A percentile compares a stretch with the other conserved stretches of the same genome.
Conservation (phyloP, 108 stramenopile genomes). For the Craspedostauros australis region DNA sequence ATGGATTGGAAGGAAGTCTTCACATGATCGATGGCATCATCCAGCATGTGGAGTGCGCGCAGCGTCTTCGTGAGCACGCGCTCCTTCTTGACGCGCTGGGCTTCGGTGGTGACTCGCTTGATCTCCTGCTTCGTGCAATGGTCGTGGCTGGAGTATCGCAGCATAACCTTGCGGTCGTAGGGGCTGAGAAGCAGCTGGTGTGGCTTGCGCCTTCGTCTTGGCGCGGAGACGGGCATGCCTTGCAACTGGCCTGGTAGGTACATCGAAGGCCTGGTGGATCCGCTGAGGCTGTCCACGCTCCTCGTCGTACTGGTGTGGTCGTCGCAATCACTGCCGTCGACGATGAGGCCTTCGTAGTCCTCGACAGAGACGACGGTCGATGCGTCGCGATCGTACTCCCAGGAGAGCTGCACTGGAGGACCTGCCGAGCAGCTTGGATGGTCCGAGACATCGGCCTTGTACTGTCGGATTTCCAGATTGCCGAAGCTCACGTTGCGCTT, state of each 20-base stretch:
- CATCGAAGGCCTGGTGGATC: too few relatives aligned
- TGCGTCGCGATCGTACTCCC: slow-evolving; percentile 45
- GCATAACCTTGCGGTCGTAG: slow-evolving; percentile 29
- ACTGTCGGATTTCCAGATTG: slow-evolving; percentile 43
- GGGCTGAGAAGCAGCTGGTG: slow-evolving; percentile 36
- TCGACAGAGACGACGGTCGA: slow-evolving; percentile 22
- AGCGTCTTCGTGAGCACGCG: slow-evolving; percentile 35
- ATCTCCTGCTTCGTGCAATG: slow-evolving; percentile 37
- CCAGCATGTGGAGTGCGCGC: slow-evolving; percentile 14
- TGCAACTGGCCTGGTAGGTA: too few relatives aligned
- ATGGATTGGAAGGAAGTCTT: slow-evolving; percentile 7
- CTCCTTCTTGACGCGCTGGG: slow-evolving; percentile 32
- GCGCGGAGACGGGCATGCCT: too few relatives aligned
- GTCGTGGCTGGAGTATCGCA: slow-evolving; percentile 39
- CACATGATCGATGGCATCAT: slow-evolving; percentile 30
- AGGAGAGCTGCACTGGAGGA: slow-evolving; percentile 49
- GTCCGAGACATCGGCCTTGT: slow-evolving; percentile 47
- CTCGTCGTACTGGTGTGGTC: too few relatives aligned
- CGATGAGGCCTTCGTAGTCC: slow-evolving; percentile 26
- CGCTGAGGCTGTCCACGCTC: too few relatives aligned
- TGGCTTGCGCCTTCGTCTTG: slow-evolving; percentile 8
- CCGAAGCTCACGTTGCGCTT: slow-evolving; percentile 47
- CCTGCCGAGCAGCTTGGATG: slow-evolving; percentile 56
- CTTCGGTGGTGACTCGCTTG: slow-evolving; percentile 28
- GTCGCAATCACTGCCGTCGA: too few relatives aligned